Evolutionary conservation across 441 rosid genomes (phyloP).

Genomic region (Gossypium aridum): DNA sequence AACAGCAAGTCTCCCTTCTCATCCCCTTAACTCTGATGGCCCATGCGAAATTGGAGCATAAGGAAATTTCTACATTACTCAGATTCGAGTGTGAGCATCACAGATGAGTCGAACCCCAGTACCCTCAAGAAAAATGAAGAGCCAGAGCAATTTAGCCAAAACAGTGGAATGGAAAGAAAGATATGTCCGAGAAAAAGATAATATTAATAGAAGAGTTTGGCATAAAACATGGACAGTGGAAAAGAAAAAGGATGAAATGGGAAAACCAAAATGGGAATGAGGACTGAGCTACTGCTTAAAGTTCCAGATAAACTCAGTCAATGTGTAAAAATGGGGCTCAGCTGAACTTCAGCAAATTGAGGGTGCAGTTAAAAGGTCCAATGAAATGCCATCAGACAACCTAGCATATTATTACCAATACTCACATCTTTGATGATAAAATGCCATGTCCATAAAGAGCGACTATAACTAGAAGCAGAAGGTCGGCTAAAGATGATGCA

Average conservation of each 20-base stretch:
- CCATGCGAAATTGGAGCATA: neutral
- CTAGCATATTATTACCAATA: conserved; percentile 13
- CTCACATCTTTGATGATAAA: conserved; percentile 63
- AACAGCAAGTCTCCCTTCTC: neutral
- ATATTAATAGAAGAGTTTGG: neutral
- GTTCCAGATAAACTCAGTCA: neutral
- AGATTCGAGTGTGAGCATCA: neutral
- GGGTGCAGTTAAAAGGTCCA: neutral
- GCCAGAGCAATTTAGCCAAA: neutral
- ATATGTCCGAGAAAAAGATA: neutral
- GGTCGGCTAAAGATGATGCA: conserved; percentile 59
- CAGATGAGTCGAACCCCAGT: neutral
- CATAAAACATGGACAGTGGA: neutral
- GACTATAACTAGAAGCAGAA: conserved; percentile 45
- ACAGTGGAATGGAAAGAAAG: neutral
- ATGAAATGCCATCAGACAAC: neutral
- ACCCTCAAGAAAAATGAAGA: neutral
- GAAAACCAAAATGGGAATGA: neutral
- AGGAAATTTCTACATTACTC: neutral
- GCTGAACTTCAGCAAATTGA: neutral
- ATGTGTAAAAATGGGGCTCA: neutral
- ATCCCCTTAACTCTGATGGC: neutral
- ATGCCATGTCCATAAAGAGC: conserved; percentile 49
- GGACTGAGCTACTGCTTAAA: neutral
- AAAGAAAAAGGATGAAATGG: neutral